Percentiles rank a stretch among this genome's conserved stretches.
phyloP scores from a whole-genome alignment of 108 stramenopile genomes.

The Skeletonema menzelii region DNA sequence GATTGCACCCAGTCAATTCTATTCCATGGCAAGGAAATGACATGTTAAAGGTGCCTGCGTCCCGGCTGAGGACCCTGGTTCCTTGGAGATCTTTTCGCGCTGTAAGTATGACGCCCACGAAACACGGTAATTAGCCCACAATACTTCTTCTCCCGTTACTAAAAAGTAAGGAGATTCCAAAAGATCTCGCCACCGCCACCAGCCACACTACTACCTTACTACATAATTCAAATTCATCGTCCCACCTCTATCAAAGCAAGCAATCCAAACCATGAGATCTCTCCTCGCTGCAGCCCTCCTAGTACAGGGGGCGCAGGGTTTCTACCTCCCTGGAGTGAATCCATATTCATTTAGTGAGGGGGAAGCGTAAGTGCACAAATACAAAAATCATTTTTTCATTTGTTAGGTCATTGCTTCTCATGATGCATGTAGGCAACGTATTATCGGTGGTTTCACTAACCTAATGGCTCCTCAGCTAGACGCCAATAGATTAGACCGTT shows the following conservation, averaged over 20 bases:
- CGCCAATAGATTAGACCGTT: background rate
- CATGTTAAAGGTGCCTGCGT: no score
- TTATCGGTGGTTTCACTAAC: background rate
- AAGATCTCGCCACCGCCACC: no score
- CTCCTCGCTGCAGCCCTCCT: slow-evolving; percentile 12
- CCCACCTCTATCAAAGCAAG: background rate
- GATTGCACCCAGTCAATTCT: no score
- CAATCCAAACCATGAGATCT: background rate
- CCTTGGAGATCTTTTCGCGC: no score
- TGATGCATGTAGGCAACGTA: background rate
- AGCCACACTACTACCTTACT: no score
- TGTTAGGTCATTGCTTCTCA: slow-evolving; percentile 3
- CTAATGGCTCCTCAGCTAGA: background rate
- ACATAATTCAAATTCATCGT: no score
- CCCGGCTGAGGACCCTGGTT: no score
- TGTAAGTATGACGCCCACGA: no score
- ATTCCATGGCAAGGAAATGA: no score
- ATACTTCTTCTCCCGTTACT: no score
- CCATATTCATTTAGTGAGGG: slow-evolving; percentile 77
- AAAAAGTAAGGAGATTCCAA: no score
- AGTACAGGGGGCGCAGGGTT: slow-evolving; percentile 44
- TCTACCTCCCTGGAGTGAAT: slow-evolving; percentile 87
- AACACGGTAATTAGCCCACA: no score
- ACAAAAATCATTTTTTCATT: background rate
- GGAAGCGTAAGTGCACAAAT: slow-evolving; percentile 48